Evolutionary conservation across 768 basidiomycete species (phyloP), one percentile per base, ranked within the genome.

Genomic region (Galerina sulciceps): DNA sequence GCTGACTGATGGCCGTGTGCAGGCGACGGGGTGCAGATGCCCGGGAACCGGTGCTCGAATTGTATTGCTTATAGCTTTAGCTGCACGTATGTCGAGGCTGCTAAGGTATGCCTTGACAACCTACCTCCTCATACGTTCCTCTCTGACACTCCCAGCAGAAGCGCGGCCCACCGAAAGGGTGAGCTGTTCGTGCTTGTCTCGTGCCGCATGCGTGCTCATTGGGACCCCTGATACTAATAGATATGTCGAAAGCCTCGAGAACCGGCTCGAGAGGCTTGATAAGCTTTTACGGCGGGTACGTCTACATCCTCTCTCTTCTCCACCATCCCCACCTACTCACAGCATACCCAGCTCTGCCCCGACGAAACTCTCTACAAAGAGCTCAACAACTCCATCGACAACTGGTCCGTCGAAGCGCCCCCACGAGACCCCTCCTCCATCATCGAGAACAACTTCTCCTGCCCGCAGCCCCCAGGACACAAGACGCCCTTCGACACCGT

Each of bases 21-120:
- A 88, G 86, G 87, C 67, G 89, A 93, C 73, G 90, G 90, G 58
- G 85, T 82, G 3, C 86, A 85, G 65, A 87, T 85, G 84, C 82
- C 86, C 2, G 81, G 80, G 31, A 85, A 86, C 65, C 71, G 78
- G 54, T 91, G 89, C 69, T 85, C 87, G 1, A 89, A 89, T 70
- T 90, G 89, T 67, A 76, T 83, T 23, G 77, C 85, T 4, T 88
- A 84, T 67, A 83, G 77, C 61, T 80, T 81, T 40, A 83, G 87
- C 5, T 91, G 89, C 73, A 86, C 85, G 0, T 90, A 91, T 69
- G 74, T 87, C 49, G 86, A 89, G 68, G 81, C 85, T 1, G 87
- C 86, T 22, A 88, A 88, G 81, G 87, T 87, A 59, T 42, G 80
- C 14, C 35, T 50, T 48, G 22, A 37, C 2, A 36, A 23, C 49